These are phyloP conservation scores for Filobasidium floriforme DNA, from an alignment of 768 basidiomycete genomes.

Conservation along the genomic window DNA sequence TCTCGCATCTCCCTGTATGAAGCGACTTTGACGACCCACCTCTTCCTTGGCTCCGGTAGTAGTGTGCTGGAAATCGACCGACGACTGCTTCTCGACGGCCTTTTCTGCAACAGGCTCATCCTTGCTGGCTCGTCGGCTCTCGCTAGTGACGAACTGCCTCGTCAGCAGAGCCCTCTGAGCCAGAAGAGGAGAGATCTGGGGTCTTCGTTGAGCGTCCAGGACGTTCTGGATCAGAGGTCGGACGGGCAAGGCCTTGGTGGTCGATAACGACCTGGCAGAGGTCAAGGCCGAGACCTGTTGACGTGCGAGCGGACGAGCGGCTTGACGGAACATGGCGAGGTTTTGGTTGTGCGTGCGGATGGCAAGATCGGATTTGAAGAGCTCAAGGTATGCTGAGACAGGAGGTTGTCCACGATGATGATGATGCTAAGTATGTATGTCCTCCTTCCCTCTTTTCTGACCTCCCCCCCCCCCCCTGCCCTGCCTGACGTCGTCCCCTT, in stretches of 20 bases:
- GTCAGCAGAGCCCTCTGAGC: not conserved
- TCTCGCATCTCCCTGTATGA: not conserved
- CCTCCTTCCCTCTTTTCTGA: too few relatives aligned
- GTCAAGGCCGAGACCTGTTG: not conserved
- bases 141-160: slow-evolving; percentile 7
- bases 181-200: not conserved
- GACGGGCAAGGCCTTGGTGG: not conserved
- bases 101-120: not conserved
- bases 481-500: too few relatives aligned
- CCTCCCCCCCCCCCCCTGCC: too few relatives aligned
- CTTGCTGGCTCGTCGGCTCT: not conserved
- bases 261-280: not conserved
- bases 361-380: too few relatives aligned
- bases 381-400: too few relatives aligned
- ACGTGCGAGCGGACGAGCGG: slow-evolving; percentile 4
- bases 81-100: slow-evolving; percentile 1
- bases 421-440: too few relatives aligned
- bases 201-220: not conserved
- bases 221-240: not conserved
- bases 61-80: slow-evolving; percentile 24
- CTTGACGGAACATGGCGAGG: not conserved
- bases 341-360: too few relatives aligned
- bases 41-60: slow-evolving; percentile 28
- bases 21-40: slow-evolving; percentile 18
- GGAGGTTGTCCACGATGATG: too few relatives aligned